Conservation (phyloP, 495 filamentous ascomycete genomes). For the Trichoderma gamsii region DNA sequence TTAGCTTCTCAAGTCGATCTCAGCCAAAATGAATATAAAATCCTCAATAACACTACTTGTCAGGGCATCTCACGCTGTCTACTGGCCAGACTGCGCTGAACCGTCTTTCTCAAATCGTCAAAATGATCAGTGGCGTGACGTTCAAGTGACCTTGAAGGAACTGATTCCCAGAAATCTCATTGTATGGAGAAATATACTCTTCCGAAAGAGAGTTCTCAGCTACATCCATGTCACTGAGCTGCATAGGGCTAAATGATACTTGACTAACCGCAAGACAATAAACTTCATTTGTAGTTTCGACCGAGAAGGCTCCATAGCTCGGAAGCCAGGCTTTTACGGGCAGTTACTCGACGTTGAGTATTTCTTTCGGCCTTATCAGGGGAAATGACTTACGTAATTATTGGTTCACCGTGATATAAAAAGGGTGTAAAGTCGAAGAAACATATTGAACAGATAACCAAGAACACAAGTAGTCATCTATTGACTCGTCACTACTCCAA, state of each 20-base stretch:
- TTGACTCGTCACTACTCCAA: conserved; percentile 70
- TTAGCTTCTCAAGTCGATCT: conserved; percentile 47
- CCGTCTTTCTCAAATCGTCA: neutral
- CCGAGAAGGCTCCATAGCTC: too few species aligned
- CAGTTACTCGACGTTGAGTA: conserved; percentile 62
- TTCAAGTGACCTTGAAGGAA: conserved; percentile 23
- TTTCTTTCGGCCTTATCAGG: conserved; percentile 69
- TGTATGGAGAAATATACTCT: too few species aligned
- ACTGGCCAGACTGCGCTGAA: conserved; percentile 32
- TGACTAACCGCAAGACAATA: too few species aligned
- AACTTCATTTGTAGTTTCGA: too few species aligned
- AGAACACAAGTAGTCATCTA: too few species aligned
- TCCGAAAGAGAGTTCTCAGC: too few species aligned
- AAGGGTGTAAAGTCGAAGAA: neutral
- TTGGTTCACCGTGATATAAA: neutral
- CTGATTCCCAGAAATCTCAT: too few species aligned
- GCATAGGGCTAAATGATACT: too few species aligned
- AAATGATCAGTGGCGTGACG: neutral
- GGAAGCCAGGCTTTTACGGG: too few species aligned
- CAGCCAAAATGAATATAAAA: conserved; percentile 57
- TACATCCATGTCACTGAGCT: too few species aligned
- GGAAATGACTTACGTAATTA: conserved; percentile 49
- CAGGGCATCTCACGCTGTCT: conserved; percentile 60
- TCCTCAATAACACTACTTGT: conserved; percentile 69
- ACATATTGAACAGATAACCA: neutral